phyloP scores from a whole-genome alignment of 108 stramenopile genomes.

The Nitzschia inconspicua region DNA sequence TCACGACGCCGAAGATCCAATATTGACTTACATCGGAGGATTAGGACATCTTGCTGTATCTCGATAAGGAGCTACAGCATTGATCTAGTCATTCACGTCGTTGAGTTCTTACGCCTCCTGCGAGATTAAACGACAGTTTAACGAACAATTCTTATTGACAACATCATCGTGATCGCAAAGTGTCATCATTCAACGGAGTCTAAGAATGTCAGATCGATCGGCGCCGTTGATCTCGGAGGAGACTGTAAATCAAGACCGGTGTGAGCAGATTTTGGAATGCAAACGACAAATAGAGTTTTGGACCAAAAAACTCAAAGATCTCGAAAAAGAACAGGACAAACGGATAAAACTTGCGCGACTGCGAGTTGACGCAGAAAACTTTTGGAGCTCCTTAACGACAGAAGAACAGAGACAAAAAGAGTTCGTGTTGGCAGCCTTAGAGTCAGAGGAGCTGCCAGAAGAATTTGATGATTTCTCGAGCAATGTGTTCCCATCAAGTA shows the following conservation, averaged over 20 bases:
- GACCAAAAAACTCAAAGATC: conserved; percentile 12
- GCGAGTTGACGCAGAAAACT: conserved; percentile 13
- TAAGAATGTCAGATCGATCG: background rate
- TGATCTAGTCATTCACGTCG: too few relatives aligned
- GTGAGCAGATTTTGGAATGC: conserved; percentile 26
- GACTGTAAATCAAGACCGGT: background rate
- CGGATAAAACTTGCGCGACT: conserved; percentile 24
- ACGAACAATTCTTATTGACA: background rate
- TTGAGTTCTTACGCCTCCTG: too few relatives aligned
- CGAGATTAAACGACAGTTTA: too few relatives aligned
- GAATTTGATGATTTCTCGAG: conserved; percentile 18
- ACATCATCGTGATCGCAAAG: background rate
- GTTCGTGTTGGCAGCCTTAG: conserved; percentile 27
- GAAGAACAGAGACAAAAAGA: conserved; percentile 17
- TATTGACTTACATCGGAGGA: too few relatives aligned
- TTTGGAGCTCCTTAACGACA: conserved; percentile 8
- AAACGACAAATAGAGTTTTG: conserved; percentile 26
- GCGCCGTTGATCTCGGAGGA: background rate
- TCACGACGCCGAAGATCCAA: too few relatives aligned
- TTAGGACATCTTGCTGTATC: too few relatives aligned
- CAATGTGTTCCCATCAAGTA: conserved; percentile 4
- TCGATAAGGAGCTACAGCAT: too few relatives aligned
- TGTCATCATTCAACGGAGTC: background rate
- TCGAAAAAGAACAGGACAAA: conserved; percentile 26
- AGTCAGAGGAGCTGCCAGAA: conserved; percentile 14